Base-by-base conservation (phyloP, 2,329 filamentous ascomycete species). In the Penicillium griseofulvum region DNA sequence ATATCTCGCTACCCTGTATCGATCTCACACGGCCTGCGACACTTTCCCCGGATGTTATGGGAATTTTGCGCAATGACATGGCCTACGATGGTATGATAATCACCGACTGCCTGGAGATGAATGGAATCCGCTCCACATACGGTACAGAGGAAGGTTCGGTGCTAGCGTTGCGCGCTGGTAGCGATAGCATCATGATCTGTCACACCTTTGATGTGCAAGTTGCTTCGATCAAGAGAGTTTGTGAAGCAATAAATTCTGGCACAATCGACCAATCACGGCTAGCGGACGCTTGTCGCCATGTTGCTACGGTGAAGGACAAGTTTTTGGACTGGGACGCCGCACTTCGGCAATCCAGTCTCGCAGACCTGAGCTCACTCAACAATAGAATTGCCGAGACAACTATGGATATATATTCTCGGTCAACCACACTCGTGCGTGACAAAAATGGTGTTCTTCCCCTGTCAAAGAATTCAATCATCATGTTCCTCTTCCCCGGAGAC, bases 41-140 rank as follows among this genome's bases (percentile, higher is more conserved):
- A 5, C 59, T 78, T 19, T 76, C 71, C 22, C 63, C 69, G 0
- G 65, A 70, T 36, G 70, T 65, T 1, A 65, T 78, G 51, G 67
- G 68, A 0, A 73, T 78, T 37, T 55, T 78, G 16, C 74, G 76
- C 5, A 62, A 71, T 9, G 74, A 76, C 36, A 76, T 78, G 70
- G 66, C 71, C 16, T 78, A 76, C 56, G 66, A 77, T 44, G 76
- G 76, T 1, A 68, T 79, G 60, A 67, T 79, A 7, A 68, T 79
- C 4, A 78, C 75, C 5, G 76, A 78, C 44, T 79, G 75, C 58
- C 64, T 78, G 37, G 75, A 78, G 55, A 77, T 78, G 76, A 72
- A 78, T 38, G 73, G 75, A 3, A 74, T 78, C 9, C 68, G 71
- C 17, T 65, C 70, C 4, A 76, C 71, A 14, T 74, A 72, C 56